Percentiles rank a stretch among this genome's conserved stretches.
These are phyloP conservation scores for Wickerhamomyces bovis DNA, from an alignment of 805 yeast species.

Conservation along the genomic window DNA sequence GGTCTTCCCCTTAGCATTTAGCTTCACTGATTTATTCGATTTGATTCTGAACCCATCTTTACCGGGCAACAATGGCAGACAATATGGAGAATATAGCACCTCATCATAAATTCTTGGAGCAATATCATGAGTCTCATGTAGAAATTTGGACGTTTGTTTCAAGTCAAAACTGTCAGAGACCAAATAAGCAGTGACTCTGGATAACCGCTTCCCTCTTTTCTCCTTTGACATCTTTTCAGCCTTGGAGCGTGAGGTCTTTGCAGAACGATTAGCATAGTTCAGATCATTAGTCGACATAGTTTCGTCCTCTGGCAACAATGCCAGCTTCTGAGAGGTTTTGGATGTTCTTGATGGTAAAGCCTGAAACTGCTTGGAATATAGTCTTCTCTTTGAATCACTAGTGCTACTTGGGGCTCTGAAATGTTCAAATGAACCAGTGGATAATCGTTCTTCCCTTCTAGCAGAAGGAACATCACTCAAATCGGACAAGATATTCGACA, in stretches of 20 bases:
- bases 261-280: neutral
- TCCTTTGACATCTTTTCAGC: constrained; percentile 52
- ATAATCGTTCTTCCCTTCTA: constrained; percentile 38
- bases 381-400: constrained; percentile 12
- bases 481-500: constrained; percentile 71
- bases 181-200: constrained; percentile 88
- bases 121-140: constrained; percentile 69
- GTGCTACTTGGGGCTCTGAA: neutral
- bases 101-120: constrained; percentile 87
- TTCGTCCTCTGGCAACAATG: constrained; percentile 65
- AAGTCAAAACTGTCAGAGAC: constrained; percentile 80
- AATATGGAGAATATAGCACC: constrained; percentile 85
- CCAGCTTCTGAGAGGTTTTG: constrained; percentile 79
- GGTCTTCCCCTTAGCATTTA: constrained; percentile 33
- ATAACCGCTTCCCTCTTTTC: constrained; percentile 46
- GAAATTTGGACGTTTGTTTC: constrained; percentile 53
- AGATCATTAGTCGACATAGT: constrained; percentile 4
- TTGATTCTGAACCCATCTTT: constrained; percentile 68
- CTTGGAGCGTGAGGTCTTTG: constrained; percentile 16
- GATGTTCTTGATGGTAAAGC: constrained; percentile 71
- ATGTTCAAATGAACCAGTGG: constrained; percentile 25
- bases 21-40: constrained; percentile 44
- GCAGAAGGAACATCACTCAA: constrained; percentile 85
- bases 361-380: constrained; percentile 43
- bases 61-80: constrained; percentile 83